Evolutionary conservation across 2,329 filamentous ascomycete species (phyloP).

Genomic region (Lachnellula occidentalis): DNA sequence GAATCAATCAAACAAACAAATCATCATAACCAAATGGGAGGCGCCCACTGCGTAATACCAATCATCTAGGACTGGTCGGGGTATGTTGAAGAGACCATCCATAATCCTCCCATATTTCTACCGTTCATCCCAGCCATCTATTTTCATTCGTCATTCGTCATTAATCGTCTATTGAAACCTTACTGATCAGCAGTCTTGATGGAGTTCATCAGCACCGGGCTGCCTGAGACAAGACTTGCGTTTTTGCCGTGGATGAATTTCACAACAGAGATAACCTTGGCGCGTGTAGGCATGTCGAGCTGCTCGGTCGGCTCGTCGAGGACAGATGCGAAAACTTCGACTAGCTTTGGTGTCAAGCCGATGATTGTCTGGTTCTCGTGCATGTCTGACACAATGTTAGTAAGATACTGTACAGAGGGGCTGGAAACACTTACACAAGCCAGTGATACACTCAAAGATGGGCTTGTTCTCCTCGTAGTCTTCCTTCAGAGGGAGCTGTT

Average conservation of each 20-base stretch:
- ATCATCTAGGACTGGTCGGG: neutral
- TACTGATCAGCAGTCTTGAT: constrained; percentile 5
- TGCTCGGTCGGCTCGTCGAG: constrained; percentile 68
- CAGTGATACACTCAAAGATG: constrained; percentile 83
- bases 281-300: constrained; percentile 65
- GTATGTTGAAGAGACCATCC: constrained; percentile 1
- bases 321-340: constrained; percentile 68
- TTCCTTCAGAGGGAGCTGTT: constrained; percentile 79
- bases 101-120: neutral
- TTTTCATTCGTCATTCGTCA: neutral
- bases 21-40: neutral
- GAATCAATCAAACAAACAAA: neutral
- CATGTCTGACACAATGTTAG: constrained; percentile 45
- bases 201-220: constrained; percentile 17
- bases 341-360: constrained; percentile 62
- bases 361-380: constrained; percentile 63
- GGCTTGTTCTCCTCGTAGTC: constrained; percentile 97
- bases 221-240: constrained; percentile 24
- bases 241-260: constrained; percentile 30
- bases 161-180: neutral
- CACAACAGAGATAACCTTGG: constrained; percentile 60
- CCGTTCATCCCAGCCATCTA: neutral
- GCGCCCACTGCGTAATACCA: neutral
- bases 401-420: neutral
- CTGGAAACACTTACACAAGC: constrained; percentile 60